Evolutionary conservation across 2,329 filamentous ascomycete genomes (phyloP), one percentile per base, ranked within the genome.

Genomic region (Pseudogymnoascus sp.): DNA sequence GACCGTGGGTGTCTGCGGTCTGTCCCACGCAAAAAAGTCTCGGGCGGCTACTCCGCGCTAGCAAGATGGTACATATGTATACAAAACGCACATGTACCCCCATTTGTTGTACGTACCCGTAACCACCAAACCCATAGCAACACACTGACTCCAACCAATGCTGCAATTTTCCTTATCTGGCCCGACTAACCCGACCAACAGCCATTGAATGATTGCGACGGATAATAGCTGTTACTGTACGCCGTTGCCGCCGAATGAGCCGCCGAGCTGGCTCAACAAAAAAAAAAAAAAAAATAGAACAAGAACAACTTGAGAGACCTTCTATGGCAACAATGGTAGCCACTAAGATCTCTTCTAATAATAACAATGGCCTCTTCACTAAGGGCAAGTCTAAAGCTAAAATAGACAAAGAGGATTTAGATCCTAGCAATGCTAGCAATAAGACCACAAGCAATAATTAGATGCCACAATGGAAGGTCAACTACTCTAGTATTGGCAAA

Each of bases 11-110:
- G 33, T n/a, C 29, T 55, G 27, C 7, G 33, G 33, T n/a, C 29
- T 55, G 48, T 55, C 48, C 48, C 48, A 55, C 48, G 48, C 21
- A 55, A 29, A 33, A 33, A 17, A 31, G 48, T 33, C 48, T 55
- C 29, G 48, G 48, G 48, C 48, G 48, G 29, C 29, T 33, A 9
- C 29, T 55, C 15, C 48, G 9, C 48, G 48, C 29, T 55, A 35
- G 21, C 21, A 21, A 21, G 21, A 21, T 21, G 21, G 27, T 31
- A 31, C 27, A 31, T 31, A 6, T 33, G 29, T 9, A 17, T 12
- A 33, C 48, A 51, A 51, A 27, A 27, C 12, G 2, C 27, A 55
- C 44, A 33, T 17, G 27, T 12, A 33, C 17, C 41, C 17, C 41
- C 17, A 44, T 21, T 21, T 21, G 21, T 21, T 21, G 21, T 21